These are phyloP conservation scores for Phytophthora macrochlamydospora DNA, from an alignment of 352 stramenopile genomes.

Conservation along the genomic window DNA sequence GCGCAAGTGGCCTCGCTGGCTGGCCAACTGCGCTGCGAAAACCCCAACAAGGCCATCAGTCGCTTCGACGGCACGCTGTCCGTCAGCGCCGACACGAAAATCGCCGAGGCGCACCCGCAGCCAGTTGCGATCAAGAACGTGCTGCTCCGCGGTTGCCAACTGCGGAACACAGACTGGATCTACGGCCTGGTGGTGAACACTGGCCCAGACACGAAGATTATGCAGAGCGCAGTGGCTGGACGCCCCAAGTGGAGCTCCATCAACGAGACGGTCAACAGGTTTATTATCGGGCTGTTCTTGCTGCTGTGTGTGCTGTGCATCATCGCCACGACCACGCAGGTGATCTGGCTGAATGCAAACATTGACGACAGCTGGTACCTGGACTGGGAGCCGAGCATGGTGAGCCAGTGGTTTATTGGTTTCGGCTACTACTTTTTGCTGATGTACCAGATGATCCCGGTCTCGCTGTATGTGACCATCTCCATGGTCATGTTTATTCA, in stretches of 20 bases:
- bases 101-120: constrained; percentile 39
- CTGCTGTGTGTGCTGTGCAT: constrained; percentile 64
- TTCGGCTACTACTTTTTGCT: constrained; percentile 95
- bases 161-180: constrained; percentile 91
- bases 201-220: constrained; percentile 83
- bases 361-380: constrained; percentile 59
- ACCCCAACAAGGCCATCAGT: constrained; percentile 82
- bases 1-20: constrained; percentile 44
- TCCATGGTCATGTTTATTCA: constrained; percentile 96
- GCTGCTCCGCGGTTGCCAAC: constrained; percentile 82
- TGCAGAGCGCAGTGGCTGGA: constrained; percentile 70
- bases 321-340: constrained; percentile 58
- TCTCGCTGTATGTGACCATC: constrained; percentile 98
- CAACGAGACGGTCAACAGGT: constrained; percentile 79
- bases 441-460: constrained; percentile 97
- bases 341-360: constrained; percentile 66
- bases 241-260: constrained; percentile 84
- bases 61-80: constrained; percentile 77
- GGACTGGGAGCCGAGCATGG: constrained; percentile 44
- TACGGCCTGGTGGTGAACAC: constrained; percentile 91
- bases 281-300: constrained; percentile 82
- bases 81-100: constrained; percentile 29
- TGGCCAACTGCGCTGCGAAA: constrained; percentile 68
- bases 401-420: constrained; percentile 75
- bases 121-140: constrained; percentile 88